Evolutionary conservation across 345 rosid genomes (phyloP).

Genomic region (Pistacia integerrima): DNA sequence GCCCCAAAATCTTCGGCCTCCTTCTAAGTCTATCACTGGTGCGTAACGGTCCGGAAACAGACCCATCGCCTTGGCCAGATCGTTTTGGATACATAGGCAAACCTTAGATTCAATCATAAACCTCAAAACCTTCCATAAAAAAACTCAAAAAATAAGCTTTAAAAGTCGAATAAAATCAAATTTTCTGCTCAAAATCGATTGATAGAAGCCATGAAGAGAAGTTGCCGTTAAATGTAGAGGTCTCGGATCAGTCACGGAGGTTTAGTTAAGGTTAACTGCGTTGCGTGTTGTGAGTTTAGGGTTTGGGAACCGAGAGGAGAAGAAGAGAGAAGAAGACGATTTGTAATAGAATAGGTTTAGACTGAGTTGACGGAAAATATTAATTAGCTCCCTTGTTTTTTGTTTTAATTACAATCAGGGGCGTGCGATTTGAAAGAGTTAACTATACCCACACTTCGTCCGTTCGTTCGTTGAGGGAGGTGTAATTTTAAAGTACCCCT

Average conservation of each 20-base stretch:
- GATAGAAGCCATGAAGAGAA: not conserved
- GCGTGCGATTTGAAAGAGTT: too few species aligned
- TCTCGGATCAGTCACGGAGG: not conserved
- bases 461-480: too few species aligned
- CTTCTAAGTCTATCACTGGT: conserved; percentile 92
- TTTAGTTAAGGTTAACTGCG: not conserved
- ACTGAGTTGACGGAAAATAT: too few species aligned
- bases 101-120: conserved; percentile 39
- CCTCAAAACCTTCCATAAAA: conserved; percentile 50
- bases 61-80: conserved; percentile 85
- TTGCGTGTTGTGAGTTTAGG: not conserved
- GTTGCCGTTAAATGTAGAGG: not conserved
- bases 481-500: too few species aligned
- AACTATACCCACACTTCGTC: too few species aligned
- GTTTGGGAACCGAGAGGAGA: not conserved
- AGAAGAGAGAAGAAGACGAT: not conserved
- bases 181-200: conserved; percentile 9
- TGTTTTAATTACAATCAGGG: too few species aligned
- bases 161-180: not conserved
- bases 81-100: conserved; percentile 80
- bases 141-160: conserved; percentile 10
- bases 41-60: conserved; percentile 82
- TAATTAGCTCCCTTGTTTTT: too few species aligned
- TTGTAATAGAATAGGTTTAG: not conserved
- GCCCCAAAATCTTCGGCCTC: conserved; percentile 71